phyloP scores from a whole-genome alignment of 2,329 filamentous ascomycete genomes.

The Fusarium tupiense region DNA sequence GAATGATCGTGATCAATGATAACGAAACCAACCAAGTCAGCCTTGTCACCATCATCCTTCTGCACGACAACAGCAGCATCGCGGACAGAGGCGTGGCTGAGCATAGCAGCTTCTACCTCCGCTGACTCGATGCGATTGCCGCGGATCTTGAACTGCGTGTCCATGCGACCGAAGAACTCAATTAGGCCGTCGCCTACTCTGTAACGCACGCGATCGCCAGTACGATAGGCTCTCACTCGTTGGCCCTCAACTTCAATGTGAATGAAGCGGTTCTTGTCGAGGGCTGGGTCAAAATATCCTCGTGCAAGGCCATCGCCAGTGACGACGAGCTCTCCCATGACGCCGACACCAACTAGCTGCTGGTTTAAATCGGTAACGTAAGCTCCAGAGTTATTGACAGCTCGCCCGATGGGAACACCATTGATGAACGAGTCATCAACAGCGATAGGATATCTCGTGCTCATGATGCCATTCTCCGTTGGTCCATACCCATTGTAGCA shows the following conservation, averaged over 20 bases:
- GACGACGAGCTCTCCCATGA: constrained; percentile 41
- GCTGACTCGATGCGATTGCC: background rate
- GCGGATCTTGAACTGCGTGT: background rate
- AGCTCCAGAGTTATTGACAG: constrained; percentile 36
- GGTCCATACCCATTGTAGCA: constrained; percentile 37
- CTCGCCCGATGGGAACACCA: constrained; percentile 37
- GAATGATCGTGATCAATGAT: background rate
- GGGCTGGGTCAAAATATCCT: constrained; percentile 20
- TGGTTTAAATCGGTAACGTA: constrained; percentile 30
- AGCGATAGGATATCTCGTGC: constrained; percentile 19
- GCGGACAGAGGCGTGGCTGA: background rate
- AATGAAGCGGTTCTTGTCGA: constrained; percentile 28
- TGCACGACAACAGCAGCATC: background rate
- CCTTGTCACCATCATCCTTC: background rate
- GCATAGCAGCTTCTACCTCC: background rate
- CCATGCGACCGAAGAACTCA: constrained; percentile 6
- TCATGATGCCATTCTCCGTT: constrained; percentile 35
- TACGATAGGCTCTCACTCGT: constrained; percentile 25
- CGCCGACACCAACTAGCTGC: constrained; percentile 30
- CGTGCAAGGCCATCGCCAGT: constrained; percentile 32
- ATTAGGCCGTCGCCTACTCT: constrained; percentile 26
- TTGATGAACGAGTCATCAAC: constrained; percentile 2
- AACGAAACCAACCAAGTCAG: background rate
- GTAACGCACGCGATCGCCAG: constrained; percentile 35
- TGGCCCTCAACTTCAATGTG: background rate